Evolutionary conservation across 805 yeast species (phyloP).

Genomic region (Cyberlindnera mycetangii): DNA sequence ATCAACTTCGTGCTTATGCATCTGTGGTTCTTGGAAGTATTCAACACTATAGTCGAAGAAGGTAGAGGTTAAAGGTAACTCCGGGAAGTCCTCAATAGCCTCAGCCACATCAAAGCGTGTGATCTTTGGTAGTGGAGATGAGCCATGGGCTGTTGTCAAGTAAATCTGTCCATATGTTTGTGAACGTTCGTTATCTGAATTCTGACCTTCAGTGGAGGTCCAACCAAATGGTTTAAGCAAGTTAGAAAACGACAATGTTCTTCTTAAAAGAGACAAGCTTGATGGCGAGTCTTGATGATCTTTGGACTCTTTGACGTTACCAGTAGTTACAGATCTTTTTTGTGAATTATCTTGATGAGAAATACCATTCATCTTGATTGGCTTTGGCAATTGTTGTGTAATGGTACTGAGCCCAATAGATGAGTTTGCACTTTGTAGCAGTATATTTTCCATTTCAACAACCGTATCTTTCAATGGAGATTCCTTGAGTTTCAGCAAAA

Average conservation of each 20-base stretch:
- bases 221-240: slow-evolving; percentile 29
- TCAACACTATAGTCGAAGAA: slow-evolving; percentile 78
- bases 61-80: slow-evolving; percentile 54
- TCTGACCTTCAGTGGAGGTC: slow-evolving; percentile 23
- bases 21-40: slow-evolving; percentile 94
- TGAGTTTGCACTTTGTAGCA: slow-evolving; percentile 45
- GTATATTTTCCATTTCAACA: slow-evolving; percentile 59
- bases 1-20: slow-evolving; percentile 78
- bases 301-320: slow-evolving; percentile 5
- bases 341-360: slow-evolving; percentile 3
- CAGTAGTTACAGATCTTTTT: slow-evolving; percentile 23
- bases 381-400: slow-evolving; percentile 34
- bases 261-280: slow-evolving; percentile 20
- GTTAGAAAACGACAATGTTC: slow-evolving; percentile 29
- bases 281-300: slow-evolving; percentile 4
- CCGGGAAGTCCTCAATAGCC: slow-evolving; percentile 23
- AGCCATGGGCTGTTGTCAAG: slow-evolving; percentile 30
- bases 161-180: slow-evolving; percentile 5
- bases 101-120: slow-evolving; percentile 44
- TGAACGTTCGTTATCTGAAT: slow-evolving; percentile 12
- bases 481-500: slow-evolving; percentile 51
- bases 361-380: slow-evolving; percentile 34
- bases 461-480: slow-evolving; percentile 66
- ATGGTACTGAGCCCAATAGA: slow-evolving; percentile 8
- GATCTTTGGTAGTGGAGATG: slow-evolving; percentile 52